Percentiles rank a stretch among this genome's conserved stretches.
phyloP scores from a whole-genome alignment of 345 rosid species.

The Anastatica hierochuntica region DNA sequence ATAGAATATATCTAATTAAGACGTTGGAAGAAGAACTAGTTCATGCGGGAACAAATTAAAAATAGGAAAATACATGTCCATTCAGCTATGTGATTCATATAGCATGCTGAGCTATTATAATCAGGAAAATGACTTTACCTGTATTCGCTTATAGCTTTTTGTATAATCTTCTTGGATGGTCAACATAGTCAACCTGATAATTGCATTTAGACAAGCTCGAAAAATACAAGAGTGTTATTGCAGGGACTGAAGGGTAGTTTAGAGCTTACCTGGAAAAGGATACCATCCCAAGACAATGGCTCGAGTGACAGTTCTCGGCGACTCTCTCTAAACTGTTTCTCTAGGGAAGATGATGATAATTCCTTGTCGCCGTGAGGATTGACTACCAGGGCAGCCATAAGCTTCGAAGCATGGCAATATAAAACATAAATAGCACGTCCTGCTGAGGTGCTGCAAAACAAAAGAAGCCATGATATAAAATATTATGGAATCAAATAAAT shows the following conservation, averaged over 20 bases:
- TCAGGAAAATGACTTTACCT: slow-evolving; percentile 38
- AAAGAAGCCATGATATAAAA: slow-evolving; percentile 9
- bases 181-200: slow-evolving; percentile 79
- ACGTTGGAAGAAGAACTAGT: not conserved
- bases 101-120: not conserved
- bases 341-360: slow-evolving; percentile 52
- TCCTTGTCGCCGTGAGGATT: slow-evolving; percentile 61
- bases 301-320: slow-evolving; percentile 57
- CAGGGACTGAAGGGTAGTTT: slow-evolving; percentile 1
- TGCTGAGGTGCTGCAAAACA: slow-evolving; percentile 52
- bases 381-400: slow-evolving; percentile 57
- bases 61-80: not conserved
- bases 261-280: slow-evolving; percentile 49
- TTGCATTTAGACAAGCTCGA: not conserved
- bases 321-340: slow-evolving; percentile 80
- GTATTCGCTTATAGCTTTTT: slow-evolving; percentile 65
- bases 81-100: not conserved
- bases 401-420: slow-evolving; percentile 48
- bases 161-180: slow-evolving; percentile 46
- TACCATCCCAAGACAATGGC: slow-evolving; percentile 32
- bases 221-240: slow-evolving; percentile 7
- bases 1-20: not conserved
- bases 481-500: not conserved
- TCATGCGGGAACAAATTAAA: too few species aligned
- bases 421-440: slow-evolving; percentile 65